Evolutionary conservation across 495 filamentous ascomycete species (phyloP), one percentile per base, ranked within the genome.

Genomic region (Beverwykella pulmonaria): DNA sequence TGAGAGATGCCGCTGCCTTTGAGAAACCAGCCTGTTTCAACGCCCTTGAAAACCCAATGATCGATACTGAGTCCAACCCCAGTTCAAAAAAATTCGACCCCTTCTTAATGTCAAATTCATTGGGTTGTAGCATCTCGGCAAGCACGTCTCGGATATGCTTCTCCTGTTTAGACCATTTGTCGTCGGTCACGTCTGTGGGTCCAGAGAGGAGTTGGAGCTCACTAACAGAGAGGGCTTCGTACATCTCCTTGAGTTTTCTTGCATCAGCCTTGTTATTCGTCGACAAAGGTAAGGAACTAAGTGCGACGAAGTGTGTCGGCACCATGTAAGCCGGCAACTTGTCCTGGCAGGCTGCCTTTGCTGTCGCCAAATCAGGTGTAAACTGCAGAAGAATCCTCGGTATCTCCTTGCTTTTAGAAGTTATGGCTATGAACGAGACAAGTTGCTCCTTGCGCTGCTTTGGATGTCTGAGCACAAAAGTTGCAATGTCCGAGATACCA

Each of bases 21-120:
- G 67, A 26, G 61, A 91, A 82, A 0, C 88, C 80, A 58, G 61
- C 69, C 19, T 73, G 71, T 62, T 75, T 80, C 59, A 82, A 63
- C 12, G 70, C 64, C 39, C 70, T 70, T 14, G 84, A 75, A 56
- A 95, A 79, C 23, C 84, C 82, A 23, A 92, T 85, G 2, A 88
- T 88, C 0, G 89, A 90, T 15, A 96, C 90, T 0, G 91, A 93
- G 72, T 94, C 92, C 7, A 93, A 79, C 0, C 92, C 92, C 1
- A 95, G 77, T 55, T 94, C 90, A 68, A 91, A 95, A 30, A 95
- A 84, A 29, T 83, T 93, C 0, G 88, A 84, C 0, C 78, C 78
- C 17, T 78, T 76, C 1, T 72, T 78, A 34, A 92, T 81, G 0
- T 79, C 74, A 3, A 68, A 69, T 0, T 59, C 34, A 8, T 81